Evolutionary conservation across 108 stramenopile species (phyloP).

Genomic region (Parmales sp.): DNA sequence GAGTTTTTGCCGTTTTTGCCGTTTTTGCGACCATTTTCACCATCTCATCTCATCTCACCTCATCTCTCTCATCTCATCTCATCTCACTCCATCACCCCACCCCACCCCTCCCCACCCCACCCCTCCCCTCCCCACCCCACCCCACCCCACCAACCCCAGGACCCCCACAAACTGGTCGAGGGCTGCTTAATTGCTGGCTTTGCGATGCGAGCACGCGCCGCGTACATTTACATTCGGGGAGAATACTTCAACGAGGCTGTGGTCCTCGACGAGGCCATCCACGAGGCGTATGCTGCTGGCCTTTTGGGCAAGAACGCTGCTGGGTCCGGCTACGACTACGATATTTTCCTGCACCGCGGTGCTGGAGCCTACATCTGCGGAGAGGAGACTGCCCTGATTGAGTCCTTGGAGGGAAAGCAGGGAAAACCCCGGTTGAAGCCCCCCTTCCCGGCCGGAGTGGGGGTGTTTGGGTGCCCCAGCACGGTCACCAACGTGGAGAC

Average conservation of each 20-base stretch:
- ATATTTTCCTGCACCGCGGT: conserved; percentile 97
- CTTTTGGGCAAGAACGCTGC: conserved; percentile 93
- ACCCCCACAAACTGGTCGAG: conserved; percentile 98
- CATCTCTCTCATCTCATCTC: too few species aligned
- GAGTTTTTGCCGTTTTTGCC: too few species aligned
- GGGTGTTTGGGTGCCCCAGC: conserved; percentile 96
- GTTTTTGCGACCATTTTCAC: too few species aligned
- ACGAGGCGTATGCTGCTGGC: conserved; percentile 94
- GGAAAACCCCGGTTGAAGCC: conserved; percentile 98
- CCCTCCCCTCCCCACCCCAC: too few species aligned
- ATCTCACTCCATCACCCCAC: too few species aligned
- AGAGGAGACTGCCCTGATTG: conserved; percentile 98
- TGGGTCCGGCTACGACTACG: conserved; percentile 98
- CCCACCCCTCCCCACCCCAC: too few species aligned
- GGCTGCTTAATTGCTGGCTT: conserved; percentile 97
- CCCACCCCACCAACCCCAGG: too few species aligned
- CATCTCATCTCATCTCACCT: too few species aligned
- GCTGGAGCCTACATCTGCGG: conserved; percentile 99
- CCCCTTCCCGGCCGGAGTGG: conserved; percentile 98
- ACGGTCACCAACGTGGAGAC: conserved; percentile 99
- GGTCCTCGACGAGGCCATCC: conserved; percentile 97
- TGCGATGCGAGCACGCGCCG: conserved; percentile 98
- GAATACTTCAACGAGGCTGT: conserved; percentile 99
- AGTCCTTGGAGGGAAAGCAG: conserved; percentile 87
- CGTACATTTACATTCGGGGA: conserved; percentile 99